Evolutionary conservation across 768 basidiomycete genomes (phyloP).

Genomic region (Boletus eberwhitei): DNA sequence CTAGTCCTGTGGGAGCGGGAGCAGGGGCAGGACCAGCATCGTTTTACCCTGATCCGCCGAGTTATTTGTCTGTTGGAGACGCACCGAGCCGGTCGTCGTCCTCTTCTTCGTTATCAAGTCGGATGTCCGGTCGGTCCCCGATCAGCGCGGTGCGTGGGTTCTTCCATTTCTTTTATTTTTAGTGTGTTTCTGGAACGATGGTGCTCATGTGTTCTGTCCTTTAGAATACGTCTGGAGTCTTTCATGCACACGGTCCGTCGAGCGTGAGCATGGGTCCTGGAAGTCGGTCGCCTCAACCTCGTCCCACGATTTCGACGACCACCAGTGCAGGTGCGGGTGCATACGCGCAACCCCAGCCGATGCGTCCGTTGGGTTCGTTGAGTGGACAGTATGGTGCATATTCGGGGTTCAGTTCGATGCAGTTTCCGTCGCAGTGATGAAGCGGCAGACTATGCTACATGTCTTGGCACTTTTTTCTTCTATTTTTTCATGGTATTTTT

Average conservation of each 20-base stretch:
- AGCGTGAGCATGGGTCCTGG: slow-evolving; percentile 6
- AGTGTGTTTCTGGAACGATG: not conserved
- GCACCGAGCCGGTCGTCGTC: slow-evolving; percentile 32
- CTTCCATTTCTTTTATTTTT: not conserved
- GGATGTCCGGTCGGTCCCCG: slow-evolving; percentile 31
- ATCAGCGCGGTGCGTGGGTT: slow-evolving; percentile 23
- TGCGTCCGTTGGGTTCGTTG: slow-evolving; percentile 13
- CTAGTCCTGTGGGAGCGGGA: slow-evolving; percentile 12
- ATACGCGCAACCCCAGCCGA: slow-evolving; percentile 26
- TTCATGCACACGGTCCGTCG: slow-evolving; percentile 17
- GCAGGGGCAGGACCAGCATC: slow-evolving; percentile 6
- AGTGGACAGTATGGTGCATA: slow-evolving; percentile 21
- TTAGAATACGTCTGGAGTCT: slow-evolving; percentile 25
- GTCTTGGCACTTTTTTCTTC: not conserved
- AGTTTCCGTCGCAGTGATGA: slow-evolving; percentile 16
- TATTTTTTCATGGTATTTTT: not conserved
- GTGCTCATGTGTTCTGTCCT: slow-evolving; percentile 2
- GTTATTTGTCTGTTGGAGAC: slow-evolving; percentile 22
- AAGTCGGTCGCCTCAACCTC: slow-evolving; percentile 21
- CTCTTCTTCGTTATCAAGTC: slow-evolving; percentile 32
- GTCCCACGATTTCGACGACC: slow-evolving; percentile 11
- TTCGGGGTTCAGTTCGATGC: slow-evolving; percentile 23
- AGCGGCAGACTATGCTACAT: not conserved
- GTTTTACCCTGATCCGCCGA: slow-evolving; percentile 24
- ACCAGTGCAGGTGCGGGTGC: not conserved